Base-by-base conservation (phyloP, 352 stramenopile species). In the Phytophthora melonis region DNA sequence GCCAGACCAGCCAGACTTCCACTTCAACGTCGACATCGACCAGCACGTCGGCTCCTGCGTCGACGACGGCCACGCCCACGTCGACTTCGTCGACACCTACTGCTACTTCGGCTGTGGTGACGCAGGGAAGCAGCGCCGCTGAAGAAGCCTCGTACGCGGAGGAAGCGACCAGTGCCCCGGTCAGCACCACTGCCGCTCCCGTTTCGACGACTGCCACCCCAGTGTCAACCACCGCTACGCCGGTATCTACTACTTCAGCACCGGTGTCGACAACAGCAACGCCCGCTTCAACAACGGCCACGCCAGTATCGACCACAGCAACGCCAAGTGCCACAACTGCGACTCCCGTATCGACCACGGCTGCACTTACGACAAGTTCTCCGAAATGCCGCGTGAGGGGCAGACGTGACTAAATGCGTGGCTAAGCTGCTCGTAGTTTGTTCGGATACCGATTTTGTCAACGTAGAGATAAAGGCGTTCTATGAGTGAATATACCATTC, bases 311-410 rank as follows among this genome's bases (percentile, higher is more conserved):
- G 41, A 53, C 21, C 18, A 58, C 61, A 16, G 53, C 34, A 5
- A 70, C 45, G 16, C 36, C 60, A 32, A 19, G 2, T 36, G 13
- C 5, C 25, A 30, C n/a, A 11, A 27, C 47, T 9, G 41, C 41
- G 14, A 49, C 41, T 21, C 32, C 21, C 14, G 30, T 41, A 23
- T 30, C 47, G 6, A 63, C 66, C n/a, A 54, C 58, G 5, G 23
- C 23, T 25, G 39, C 58, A 1, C 58, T 57, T 30, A 43, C 60
- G 21, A 68, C 59, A 52, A 67, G 18, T 50, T 68, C 63, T n/a
- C 50, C 63, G 4, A 76, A 76, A 64, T 76, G 69, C 50, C 69
- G 62, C 8, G 69, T 76, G n/a, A 58, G 69, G 54, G 63, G 39
- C 5, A 63, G 69, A 61, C 69, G 69, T 11, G 36, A 59, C 30